Conservation (phyloP, 2,329 filamentous ascomycete genomes). For the Cladosporium oxysporum region DNA sequence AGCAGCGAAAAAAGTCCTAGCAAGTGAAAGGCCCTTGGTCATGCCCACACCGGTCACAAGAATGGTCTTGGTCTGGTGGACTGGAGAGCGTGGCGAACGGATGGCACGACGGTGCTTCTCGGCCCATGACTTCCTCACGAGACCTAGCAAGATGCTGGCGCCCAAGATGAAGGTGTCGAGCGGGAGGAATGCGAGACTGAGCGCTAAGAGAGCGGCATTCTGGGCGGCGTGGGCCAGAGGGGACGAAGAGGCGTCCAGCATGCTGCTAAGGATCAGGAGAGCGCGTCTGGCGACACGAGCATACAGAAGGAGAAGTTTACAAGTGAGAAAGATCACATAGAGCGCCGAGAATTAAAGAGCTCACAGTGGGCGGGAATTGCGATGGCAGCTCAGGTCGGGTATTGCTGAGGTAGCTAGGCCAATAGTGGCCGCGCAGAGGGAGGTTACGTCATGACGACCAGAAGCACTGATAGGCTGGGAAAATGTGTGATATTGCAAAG, state of each 20-base stretch:
- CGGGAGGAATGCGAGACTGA: slow-evolving; percentile 51
- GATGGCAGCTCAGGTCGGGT: slow-evolving; percentile 5
- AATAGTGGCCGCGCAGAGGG: not conserved
- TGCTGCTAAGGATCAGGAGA: slow-evolving; percentile 21
- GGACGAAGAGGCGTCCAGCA: slow-evolving; percentile 40
- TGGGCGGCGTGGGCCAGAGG: slow-evolving; percentile 47
- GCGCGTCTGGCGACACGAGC: not conserved
- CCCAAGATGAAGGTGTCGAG: slow-evolving; percentile 50
- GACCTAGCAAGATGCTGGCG: slow-evolving; percentile 37
- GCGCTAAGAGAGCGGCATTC: slow-evolving; percentile 50
- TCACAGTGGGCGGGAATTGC: slow-evolving; percentile 1
- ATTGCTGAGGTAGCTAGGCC: not conserved
- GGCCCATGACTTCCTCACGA: slow-evolving; percentile 35
- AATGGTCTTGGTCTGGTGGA: slow-evolving; percentile 55
- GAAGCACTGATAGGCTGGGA: slow-evolving; percentile 17
- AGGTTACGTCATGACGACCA: slow-evolving; percentile 16
- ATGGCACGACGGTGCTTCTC: slow-evolving; percentile 29
- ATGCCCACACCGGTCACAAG: slow-evolving; percentile 74
- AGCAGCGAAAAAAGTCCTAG: slow-evolving; percentile 63
- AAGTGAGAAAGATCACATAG: not conserved
- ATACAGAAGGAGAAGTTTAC: not conserved
- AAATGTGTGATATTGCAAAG: not conserved
- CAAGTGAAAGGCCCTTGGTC: slow-evolving; percentile 67
- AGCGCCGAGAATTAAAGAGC: not conserved
- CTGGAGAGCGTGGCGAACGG: slow-evolving; percentile 34